These are phyloP conservation scores for Phyllosticta paracitricarpa DNA, from an alignment of 2,329 filamentous ascomycete species.

Conservation along the genomic window DNA sequence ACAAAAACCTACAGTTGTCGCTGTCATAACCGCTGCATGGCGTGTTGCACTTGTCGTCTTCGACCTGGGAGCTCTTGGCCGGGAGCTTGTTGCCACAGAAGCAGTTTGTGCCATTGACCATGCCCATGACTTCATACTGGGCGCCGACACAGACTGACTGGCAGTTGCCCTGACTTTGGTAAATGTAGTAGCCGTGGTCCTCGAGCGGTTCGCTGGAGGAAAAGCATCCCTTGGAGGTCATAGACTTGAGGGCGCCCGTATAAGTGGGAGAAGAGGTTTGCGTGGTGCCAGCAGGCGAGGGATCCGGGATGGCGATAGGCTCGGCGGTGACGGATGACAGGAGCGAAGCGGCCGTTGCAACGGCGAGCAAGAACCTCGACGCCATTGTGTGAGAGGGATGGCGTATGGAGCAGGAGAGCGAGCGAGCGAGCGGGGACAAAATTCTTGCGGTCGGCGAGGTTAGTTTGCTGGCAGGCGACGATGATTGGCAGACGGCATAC, in stretches of 20 bases:
- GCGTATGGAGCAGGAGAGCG: background rate
- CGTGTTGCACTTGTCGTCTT: constrained; percentile 52
- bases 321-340: constrained; percentile 20
- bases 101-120: constrained; percentile 54
- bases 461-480: background rate
- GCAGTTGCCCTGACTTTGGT: constrained; percentile 47
- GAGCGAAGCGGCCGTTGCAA: constrained; percentile 22
- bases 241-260: constrained; percentile 19
- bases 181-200: constrained; percentile 40
- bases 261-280: constrained; percentile 23
- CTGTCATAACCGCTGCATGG: constrained; percentile 53
- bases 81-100: constrained; percentile 66
- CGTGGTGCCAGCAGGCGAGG: constrained; percentile 6
- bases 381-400: constrained; percentile 20
- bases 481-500: constrained; percentile 1
- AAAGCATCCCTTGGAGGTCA: constrained; percentile 42
- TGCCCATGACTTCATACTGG: constrained; percentile 49
- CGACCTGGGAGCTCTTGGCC: constrained; percentile 40
- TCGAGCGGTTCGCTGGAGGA: constrained; percentile 36
- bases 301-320: constrained; percentile 13
- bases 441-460: background rate
- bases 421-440: background rate
- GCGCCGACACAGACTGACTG: constrained; percentile 39
- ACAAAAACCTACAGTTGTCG: constrained; percentile 53
- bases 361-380: constrained; percentile 22